These are phyloP conservation scores for Aspergillus flavus DNA, from an alignment of 2,329 filamentous ascomycete genomes.

Conservation along the genomic window DNA sequence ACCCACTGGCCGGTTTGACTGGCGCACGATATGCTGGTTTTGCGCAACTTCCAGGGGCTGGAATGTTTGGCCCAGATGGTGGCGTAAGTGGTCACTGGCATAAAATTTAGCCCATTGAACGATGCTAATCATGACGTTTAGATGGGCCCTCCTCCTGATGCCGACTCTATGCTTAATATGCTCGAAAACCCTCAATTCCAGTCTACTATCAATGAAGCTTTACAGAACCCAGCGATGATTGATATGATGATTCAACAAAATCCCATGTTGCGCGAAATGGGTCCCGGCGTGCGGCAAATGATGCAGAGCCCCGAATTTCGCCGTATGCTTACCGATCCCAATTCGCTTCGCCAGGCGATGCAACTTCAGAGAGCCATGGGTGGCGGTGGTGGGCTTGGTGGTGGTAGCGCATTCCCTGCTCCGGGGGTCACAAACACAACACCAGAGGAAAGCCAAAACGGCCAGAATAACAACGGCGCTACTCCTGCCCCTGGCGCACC, in stretches of 20 bases:
- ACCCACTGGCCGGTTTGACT: slow-evolving; percentile 86
- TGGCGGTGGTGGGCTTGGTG: slow-evolving; percentile 54
- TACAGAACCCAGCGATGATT: slow-evolving; percentile 92
- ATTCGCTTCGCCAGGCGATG: slow-evolving; percentile 78
- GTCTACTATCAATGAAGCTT: slow-evolving; percentile 87
- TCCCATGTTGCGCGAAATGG: slow-evolving; percentile 73
- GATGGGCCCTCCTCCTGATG: slow-evolving; percentile 87
- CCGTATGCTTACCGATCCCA: slow-evolving; percentile 89
- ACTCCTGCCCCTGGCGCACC: slow-evolving; percentile 45
- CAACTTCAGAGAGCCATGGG: slow-evolving; percentile 73
- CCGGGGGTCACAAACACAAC: slow-evolving; percentile 91
- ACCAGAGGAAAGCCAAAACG: slow-evolving; percentile 51
- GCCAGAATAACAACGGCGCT: slow-evolving; percentile 41
- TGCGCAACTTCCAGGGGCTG: slow-evolving; percentile 80
- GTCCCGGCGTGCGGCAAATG: slow-evolving; percentile 76
- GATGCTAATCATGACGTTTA: slow-evolving; percentile 40
- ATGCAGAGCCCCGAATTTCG: slow-evolving; percentile 87
- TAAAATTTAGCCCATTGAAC: neutral
- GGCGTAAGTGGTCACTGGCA: slow-evolving; percentile 65
- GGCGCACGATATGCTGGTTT: slow-evolving; percentile 93
- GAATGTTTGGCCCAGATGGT: slow-evolving; percentile 91
- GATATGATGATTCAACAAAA: slow-evolving; percentile 94
- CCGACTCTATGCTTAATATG: slow-evolving; percentile 81
- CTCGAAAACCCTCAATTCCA: slow-evolving; percentile 86
- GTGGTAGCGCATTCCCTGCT: slow-evolving; percentile 71